A percentile compares a stretch with the other conserved stretches of the same genome.
These are phyloP conservation scores for Phytophthora sp. DNA, from an alignment of 352 stramenopile genomes.

Conservation along the genomic window DNA sequence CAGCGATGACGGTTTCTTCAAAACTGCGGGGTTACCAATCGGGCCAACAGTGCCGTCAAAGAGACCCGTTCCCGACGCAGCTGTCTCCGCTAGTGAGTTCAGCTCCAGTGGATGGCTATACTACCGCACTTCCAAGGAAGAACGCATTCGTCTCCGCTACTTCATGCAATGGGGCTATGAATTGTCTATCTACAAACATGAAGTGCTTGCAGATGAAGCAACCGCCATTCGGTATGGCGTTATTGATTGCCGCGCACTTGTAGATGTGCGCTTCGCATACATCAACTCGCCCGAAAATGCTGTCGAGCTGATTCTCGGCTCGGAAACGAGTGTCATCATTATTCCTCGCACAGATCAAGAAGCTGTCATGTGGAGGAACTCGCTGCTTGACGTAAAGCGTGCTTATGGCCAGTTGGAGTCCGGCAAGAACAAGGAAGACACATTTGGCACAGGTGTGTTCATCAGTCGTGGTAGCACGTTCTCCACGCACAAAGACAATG, in stretches of 20 bases:
- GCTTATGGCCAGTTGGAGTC: conserved; percentile 79
- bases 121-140: conserved; percentile 83
- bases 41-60: conserved; percentile 18
- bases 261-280: conserved; percentile 85
- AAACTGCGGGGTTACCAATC: conserved; percentile 32
- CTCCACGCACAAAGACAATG: conserved; percentile 83
- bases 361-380: conserved; percentile 86
- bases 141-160: conserved; percentile 83
- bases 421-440: conserved; percentile 77
- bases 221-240: conserved; percentile 86
- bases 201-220: conserved; percentile 78
- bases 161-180: conserved; percentile 91
- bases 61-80: conserved; percentile 13
- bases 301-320: conserved; percentile 79
- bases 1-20: conserved; percentile 47
- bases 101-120: conserved; percentile 86
- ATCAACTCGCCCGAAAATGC: conserved; percentile 88
- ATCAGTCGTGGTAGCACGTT: conserved; percentile 89
- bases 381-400: conserved; percentile 82
- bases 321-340: conserved; percentile 80
- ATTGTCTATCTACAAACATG: conserved; percentile 91
- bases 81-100: conserved; percentile 45
- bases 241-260: conserved; percentile 82
- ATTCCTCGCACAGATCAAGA: conserved; percentile 85
- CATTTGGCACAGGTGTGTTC: conserved; percentile 76